Conservation (phyloP, 2,329 filamentous ascomycete genomes). For the Trichoderma arundinaceum region DNA sequence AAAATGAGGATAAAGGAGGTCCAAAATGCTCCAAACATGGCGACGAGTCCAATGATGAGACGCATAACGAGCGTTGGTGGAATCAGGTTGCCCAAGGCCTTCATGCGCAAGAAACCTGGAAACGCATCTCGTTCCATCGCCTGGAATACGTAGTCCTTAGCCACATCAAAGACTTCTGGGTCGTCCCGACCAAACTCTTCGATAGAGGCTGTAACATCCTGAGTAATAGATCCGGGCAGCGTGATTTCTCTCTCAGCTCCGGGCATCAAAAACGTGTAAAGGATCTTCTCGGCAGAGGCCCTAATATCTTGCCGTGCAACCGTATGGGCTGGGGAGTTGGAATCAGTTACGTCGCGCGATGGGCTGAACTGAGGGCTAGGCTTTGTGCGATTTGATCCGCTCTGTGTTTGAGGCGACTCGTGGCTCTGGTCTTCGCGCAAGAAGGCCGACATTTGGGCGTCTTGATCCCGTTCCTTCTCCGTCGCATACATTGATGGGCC, state of each 20-base stretch:
- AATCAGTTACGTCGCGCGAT: conserved; percentile 70
- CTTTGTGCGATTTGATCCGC: conserved; percentile 52
- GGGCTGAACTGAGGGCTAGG: conserved; percentile 65
- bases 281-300: conserved; percentile 93
- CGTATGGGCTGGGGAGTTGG: conserved; percentile 80
- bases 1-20: conserved; percentile 92
- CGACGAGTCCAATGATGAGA: conserved; percentile 78
- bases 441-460: conserved; percentile 90
- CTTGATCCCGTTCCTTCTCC: conserved; percentile 76
- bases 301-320: conserved; percentile 90
- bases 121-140: conserved; percentile 99
- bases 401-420: conserved; percentile 61
- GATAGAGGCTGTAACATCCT: conserved; percentile 84
- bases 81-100: conserved; percentile 93
- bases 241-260: conserved; percentile 97
- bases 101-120: conserved; percentile 91
- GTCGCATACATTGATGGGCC: conserved; percentile 67
- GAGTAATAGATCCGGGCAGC: conserved; percentile 83
- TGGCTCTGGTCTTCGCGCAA: conserved; percentile 70
- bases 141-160: conserved; percentile 99
- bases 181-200: conserved; percentile 93
- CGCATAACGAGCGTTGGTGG: conserved; percentile 87
- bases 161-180: conserved; percentile 94
- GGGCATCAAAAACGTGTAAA: conserved; percentile 95
- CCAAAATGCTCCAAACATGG: conserved; percentile 94